Base-by-base conservation (phyloP, 345 rosid species). In the Carallia pectinifolia region DNA sequence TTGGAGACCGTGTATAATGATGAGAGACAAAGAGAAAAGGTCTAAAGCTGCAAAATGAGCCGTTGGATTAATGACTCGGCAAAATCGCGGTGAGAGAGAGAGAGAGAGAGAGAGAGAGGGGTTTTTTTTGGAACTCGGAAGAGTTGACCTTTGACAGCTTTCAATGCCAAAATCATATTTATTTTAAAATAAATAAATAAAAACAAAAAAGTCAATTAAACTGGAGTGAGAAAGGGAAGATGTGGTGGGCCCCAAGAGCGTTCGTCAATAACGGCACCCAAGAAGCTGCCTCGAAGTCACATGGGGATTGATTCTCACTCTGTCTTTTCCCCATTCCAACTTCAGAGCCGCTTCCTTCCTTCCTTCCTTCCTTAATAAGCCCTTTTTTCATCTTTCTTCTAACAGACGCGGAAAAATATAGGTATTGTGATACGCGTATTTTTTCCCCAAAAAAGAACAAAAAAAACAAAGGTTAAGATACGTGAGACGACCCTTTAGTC, bases 131-230 rank as follows among this genome's bases (percentile, higher is more conserved):
- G 85, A 66, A 84, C 87, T 74, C 64, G 86, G 82, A 31, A 71
- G 82, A 76, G 93, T 85, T 86, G 90, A 86, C 93, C 81, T 72
- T 59, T 72, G 36, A 27, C 76, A 65, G 64, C 79, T 80, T 85
- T 85, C 79, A 78, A 82, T 72, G 84, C 67, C 81, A 23, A 66
- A 66, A 23, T 23, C 4, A 33, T 1, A 44, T 44, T 37, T 2
- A 54, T n/a, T 30, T 19, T 7, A 6, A 29, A 16, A 12, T 38
- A 37, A 27, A 29, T 29, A 69, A 18, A 50, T 33, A 33, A 33
- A 33, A 33, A 33, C 4, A 2, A 31, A 40, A 48, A 19, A 65
- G 23, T 5, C 4, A 48, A 8, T 3, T 10, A 1, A 58, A 33
- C 29, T 2, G 6, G 2, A 15, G 30, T 6, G 17, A 23, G 5